These are phyloP conservation scores for Ulvella scutata DNA, from an alignment of 139 green algal species.

Conservation along the genomic window DNA sequence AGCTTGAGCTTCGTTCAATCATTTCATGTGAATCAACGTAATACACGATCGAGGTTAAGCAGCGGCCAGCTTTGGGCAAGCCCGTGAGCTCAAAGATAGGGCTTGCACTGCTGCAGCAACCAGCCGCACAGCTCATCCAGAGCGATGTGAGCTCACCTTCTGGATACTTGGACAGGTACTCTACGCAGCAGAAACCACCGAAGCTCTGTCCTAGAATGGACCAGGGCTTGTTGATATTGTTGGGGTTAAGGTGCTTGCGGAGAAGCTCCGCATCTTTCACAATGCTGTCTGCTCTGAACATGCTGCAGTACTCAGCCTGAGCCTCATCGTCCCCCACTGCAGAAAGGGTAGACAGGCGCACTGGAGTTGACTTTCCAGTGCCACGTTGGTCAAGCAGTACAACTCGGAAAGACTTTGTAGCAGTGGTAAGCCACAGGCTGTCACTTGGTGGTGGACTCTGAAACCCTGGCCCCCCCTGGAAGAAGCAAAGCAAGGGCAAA, in stretches of 20 bases:
- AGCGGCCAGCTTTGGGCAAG: no score
- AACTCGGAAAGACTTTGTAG: constrained; percentile 48
- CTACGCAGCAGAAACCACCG: constrained; percentile 82
- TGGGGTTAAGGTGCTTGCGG: constrained; percentile 40
- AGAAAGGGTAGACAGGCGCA: constrained; percentile 27
- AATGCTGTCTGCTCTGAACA: constrained; percentile 78
- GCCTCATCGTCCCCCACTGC: constrained; percentile 21
- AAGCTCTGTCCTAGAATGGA: constrained; percentile 83
- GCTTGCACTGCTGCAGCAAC: no score
- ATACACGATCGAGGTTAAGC: no score
- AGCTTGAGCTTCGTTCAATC: no score
- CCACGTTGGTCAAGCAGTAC: constrained; percentile 80
- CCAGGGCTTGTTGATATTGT: constrained; percentile 31
- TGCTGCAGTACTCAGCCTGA: constrained; percentile 65
- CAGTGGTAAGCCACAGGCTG: constrained; percentile 61
- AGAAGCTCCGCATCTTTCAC: constrained; percentile 74
- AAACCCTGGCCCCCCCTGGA: not conserved
- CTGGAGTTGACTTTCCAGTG: constrained; percentile 41
- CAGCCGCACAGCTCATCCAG: not conserved
- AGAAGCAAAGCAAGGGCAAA: not conserved
- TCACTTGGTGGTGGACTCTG: constrained; percentile 31
- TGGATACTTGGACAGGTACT: constrained; percentile 68
- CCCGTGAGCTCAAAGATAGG: no score
- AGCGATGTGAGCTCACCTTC: constrained; percentile 20
- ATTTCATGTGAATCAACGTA: no score